phyloP scores from a whole-genome alignment of 805 yeast genomes.

The Candida suzukii region DNA sequence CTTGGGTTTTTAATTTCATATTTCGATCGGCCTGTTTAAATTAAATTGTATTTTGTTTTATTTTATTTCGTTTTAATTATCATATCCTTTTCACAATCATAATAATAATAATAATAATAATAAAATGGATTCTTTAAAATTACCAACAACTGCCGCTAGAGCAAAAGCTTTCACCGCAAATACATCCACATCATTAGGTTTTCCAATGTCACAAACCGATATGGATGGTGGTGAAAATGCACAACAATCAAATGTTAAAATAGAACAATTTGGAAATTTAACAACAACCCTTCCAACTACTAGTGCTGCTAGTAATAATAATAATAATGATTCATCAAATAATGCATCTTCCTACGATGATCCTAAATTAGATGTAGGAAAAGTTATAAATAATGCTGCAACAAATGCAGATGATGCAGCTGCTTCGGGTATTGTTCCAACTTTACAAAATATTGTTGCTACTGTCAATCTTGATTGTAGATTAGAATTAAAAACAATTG shows the following conservation, averaged over 20 bases:
- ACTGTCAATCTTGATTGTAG: slow-evolving; percentile 96
- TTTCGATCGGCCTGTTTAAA: too few relatives aligned
- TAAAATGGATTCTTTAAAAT: slow-evolving; percentile 67
- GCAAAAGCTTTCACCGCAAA: slow-evolving; percentile 69
- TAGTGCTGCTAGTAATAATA: too few relatives aligned
- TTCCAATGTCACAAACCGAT: slow-evolving; percentile 45
- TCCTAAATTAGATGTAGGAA: slow-evolving; percentile 8
- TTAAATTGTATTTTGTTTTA: background rate
- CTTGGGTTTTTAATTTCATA: too few relatives aligned
- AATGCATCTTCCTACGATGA: background rate
- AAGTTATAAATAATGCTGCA: slow-evolving; percentile 13
- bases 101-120: background rate
- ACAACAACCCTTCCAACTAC: too few relatives aligned
- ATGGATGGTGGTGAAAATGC: slow-evolving; percentile 2
- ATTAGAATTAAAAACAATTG: slow-evolving; percentile 92
- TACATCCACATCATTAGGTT: slow-evolving; percentile 56
- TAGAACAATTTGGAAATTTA: background rate
- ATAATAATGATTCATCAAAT: background rate
- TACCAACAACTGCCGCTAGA: slow-evolving; percentile 72
- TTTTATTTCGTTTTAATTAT: too few relatives aligned
- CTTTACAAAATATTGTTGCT: slow-evolving; percentile 92
- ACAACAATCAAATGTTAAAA: slow-evolving; percentile 4
- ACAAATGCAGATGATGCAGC: slow-evolving; percentile 51
- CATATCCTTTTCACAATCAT: background rate
- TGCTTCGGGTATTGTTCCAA: slow-evolving; percentile 94